Evolutionary conservation across 768 basidiomycete species (phyloP).

Genomic region (Mycena kentingensis): DNA sequence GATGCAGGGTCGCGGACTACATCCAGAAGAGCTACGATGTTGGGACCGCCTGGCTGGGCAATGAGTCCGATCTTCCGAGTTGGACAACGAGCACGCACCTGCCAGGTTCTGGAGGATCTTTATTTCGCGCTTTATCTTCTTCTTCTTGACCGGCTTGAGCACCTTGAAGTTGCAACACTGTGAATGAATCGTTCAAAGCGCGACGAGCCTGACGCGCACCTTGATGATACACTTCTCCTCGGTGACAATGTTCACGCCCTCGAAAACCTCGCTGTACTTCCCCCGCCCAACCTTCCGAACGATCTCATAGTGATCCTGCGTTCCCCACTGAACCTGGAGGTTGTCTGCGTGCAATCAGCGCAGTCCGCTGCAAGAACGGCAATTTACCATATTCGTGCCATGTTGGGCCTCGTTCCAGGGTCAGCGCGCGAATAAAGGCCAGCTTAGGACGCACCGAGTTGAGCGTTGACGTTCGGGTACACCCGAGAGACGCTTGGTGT

Average conservation of each 20-base stretch:
- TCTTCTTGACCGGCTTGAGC: slow-evolving; percentile 98
- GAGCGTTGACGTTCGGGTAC: slow-evolving; percentile 86
- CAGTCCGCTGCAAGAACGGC: slow-evolving; percentile 17
- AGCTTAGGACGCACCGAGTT: slow-evolving; percentile 39
- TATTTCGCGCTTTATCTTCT: slow-evolving; percentile 99
- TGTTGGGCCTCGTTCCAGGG: slow-evolving; percentile 55
- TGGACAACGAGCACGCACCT: slow-evolving; percentile 45
- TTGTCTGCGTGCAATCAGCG: slow-evolving; percentile 62
- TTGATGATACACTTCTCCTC: slow-evolving; percentile 98
- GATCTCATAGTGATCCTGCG: slow-evolving; percentile 97
- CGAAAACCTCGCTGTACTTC: slow-evolving; percentile 96
- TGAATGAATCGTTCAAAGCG: no score
- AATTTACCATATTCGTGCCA: slow-evolving; percentile 94
- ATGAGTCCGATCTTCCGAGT: not conserved
- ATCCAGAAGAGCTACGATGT: slow-evolving; percentile 90
- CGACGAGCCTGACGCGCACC: slow-evolving; percentile 32
- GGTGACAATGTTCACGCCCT: slow-evolving; percentile 87
- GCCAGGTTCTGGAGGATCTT: slow-evolving; percentile 97
- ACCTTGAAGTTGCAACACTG: slow-evolving; percentile 41
- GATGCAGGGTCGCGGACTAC: slow-evolving; percentile 95
- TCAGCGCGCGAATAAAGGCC: not conserved
- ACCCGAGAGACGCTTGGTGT: slow-evolving; percentile 83
- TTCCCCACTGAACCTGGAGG: slow-evolving; percentile 95
- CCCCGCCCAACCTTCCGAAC: slow-evolving; percentile 94
- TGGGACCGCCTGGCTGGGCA: slow-evolving; percentile 52